Evolutionary conservation across 1,284 basidiomycete genomes (phyloP), one percentile per base, ranked within the genome.

Genomic region (Irpex sp.): DNA sequence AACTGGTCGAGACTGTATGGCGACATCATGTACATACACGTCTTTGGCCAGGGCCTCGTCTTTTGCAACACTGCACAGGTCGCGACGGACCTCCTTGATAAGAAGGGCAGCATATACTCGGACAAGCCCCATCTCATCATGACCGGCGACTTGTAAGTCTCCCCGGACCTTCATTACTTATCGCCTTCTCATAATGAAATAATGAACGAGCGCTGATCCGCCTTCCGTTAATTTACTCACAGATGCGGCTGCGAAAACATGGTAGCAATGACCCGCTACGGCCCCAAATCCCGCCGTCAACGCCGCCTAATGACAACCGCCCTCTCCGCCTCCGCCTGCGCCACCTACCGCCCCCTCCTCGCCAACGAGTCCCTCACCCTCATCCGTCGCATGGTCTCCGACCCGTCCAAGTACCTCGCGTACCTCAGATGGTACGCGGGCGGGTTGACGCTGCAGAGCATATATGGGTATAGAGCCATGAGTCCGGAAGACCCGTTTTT

Each of bases 171-270:
- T 5, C 1, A 31, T 36, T 56, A 5, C 26, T 26, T 26, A 26
- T 26, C 26, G 3, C 3, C 26, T 26, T 26, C 26, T 26, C 26
- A n/a, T n/a, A n/a, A n/a, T n/a, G n/a, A n/a, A n/a, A 26, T 26
- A 26, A 26, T 26, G 26, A 26, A 26, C 26, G 26, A n/a, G 17
- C 54, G 15, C 34, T 37, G 36, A 34, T 62, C 54, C 31, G 31
- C 31, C 31, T 6, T 34, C 31, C 26, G 37, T 68, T 64, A 36
- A 66, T 72, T 34, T 65, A 38, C 66, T 71, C 65, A 64, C 57
- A 78, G 77, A 63, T 90, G 89, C 70, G 88, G 87, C 55, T 89
- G 87, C 71, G 81, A 87, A 66, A 82, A 89, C 71, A 90, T 90
- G 86, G 84, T 87, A 62, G 88, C 87, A 0, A 90, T 91, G 72